phyloP scores from a whole-genome alignment of 495 filamentous ascomycete species.

The Venustampulla echinocandica region DNA sequence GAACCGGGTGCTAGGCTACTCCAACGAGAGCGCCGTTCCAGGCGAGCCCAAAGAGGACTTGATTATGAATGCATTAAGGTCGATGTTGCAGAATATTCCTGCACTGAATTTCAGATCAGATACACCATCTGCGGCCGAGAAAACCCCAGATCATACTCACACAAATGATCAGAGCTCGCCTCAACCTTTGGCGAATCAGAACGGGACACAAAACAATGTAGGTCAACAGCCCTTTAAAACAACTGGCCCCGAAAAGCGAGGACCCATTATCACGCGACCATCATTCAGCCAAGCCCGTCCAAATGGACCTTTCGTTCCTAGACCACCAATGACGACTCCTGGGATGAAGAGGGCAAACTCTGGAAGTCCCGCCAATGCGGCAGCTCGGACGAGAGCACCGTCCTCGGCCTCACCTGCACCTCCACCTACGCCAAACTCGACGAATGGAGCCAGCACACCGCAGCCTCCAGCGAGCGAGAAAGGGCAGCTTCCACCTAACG shows the following conservation, averaged over 20 bases:
- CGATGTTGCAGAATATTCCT: conserved; percentile 16
- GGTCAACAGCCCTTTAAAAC: conserved; percentile 1
- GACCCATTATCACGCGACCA: conserved; percentile 15
- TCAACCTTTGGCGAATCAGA: conserved; percentile 14
- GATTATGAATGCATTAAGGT: conserved; percentile 16
- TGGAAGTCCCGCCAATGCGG: conserved; percentile 12
- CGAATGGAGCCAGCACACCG: conserved; percentile 22
- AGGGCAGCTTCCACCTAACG: too few relatives aligned
- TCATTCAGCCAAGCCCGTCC: conserved; percentile 17
- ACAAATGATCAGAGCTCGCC: not conserved
- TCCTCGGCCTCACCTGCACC: conserved; percentile 15
- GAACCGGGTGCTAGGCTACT: conserved; percentile 15
- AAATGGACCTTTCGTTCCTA: conserved; percentile 12
- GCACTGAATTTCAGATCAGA: conserved; percentile 3
- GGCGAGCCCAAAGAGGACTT: conserved; percentile 12
- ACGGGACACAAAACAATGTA: conserved; percentile 8
- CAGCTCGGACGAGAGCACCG: conserved; percentile 5
- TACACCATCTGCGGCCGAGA: not conserved
- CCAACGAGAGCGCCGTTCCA: conserved; percentile 8
- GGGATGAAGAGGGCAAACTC: conserved; percentile 16
- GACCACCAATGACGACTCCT: conserved; percentile 22
- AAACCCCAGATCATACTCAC: not conserved
- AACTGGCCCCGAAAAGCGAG: conserved; percentile 2
- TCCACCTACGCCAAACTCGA: conserved; percentile 1
- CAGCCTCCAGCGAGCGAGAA: conserved; percentile 2